Base-by-base conservation (phyloP, 176 grass and related monocot species). In the Bonia amplexicaulis region DNA sequence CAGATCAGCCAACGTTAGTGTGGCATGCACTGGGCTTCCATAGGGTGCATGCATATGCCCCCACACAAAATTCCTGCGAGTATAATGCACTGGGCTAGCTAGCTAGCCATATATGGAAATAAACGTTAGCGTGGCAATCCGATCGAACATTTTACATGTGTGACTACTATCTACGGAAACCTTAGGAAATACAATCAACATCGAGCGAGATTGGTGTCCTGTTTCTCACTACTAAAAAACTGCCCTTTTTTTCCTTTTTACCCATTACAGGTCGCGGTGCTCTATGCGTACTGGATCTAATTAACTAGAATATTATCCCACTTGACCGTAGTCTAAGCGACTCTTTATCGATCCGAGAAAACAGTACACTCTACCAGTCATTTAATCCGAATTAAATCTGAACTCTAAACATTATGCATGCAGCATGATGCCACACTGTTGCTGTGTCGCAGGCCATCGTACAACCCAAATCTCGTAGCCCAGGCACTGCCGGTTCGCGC, bases 251-350 rank as follows among this genome's bases (percentile, higher is more conserved):
- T 20, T 40, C 20, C 16, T 35, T 41, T 68, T 68, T 49, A 12
- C 54, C 54, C 7, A 0, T 9, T n/a, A 57, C 44, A 22, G 17
- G 35, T 66, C 11, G 16, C 45, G 42, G 44, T 74, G 40, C 81
- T 64, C 81, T 48, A 83, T 74, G 69, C 11, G 57, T 73, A 57
- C 69, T 29, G 25, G 57, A 83, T 2, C 13, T 49, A 83, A 48
- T 14, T 19, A 83, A 48, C 29, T 19, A 37, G 16, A 73, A 35
- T 61, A 82, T 13, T 48, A 27, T 35, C 17, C 54, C 80, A 62
- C 46, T 73, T 62, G 54, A 60, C 53, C 23, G 11, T 72, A 47
- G 27, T 60, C 22, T 71, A 71, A 59, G 74, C 20, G 20, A 44
- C 14, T 46, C 80, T 72, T 16, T 73, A 17, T 63, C 55, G 80